Evolutionary conservation across 2,329 filamentous ascomycete genomes (phyloP).

Genomic region (Colletotrichum musicola): DNA sequence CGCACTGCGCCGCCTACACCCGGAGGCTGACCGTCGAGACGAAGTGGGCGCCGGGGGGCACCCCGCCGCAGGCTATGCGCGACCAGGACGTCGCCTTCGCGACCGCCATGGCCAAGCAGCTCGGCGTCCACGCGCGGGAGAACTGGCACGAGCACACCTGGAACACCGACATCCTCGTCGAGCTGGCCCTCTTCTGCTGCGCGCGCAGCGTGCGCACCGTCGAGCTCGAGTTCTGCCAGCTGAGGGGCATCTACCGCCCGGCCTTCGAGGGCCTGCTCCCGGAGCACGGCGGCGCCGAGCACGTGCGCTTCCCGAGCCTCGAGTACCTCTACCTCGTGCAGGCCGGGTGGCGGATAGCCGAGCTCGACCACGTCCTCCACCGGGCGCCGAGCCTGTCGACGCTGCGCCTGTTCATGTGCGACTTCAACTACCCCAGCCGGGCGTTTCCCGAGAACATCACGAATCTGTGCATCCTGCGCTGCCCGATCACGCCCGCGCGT

Average conservation of each 20-base stretch:
- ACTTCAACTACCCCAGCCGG: neutral
- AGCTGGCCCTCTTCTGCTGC: slow-evolving; percentile 15
- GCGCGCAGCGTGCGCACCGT: slow-evolving; percentile 1
- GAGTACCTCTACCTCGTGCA: slow-evolving; percentile 15
- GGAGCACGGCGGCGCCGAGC: neutral
- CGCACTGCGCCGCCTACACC: slow-evolving; percentile 14
- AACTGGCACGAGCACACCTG: slow-evolving; percentile 23
- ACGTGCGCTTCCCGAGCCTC: slow-evolving; percentile 10
- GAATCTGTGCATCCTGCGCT: slow-evolving; percentile 1
- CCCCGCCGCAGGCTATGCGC: neutral
- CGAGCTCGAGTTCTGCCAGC: slow-evolving; percentile 7
- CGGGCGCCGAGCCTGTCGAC: slow-evolving; percentile 16
- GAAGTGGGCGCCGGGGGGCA: neutral
- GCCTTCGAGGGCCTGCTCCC: slow-evolving; percentile 20
- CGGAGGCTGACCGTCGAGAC: slow-evolving; percentile 18
- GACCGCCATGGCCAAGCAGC: neutral
- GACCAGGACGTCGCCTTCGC: slow-evolving; percentile 8
- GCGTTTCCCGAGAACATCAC: slow-evolving; percentile 7
- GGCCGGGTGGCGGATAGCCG: slow-evolving; percentile 1
- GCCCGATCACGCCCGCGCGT: neutral
- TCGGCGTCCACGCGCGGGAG: slow-evolving; percentile 8
- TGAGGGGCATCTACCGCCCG: slow-evolving; percentile 22
- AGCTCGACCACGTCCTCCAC: slow-evolving; percentile 21
- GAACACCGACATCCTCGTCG: slow-evolving; percentile 23
- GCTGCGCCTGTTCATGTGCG: slow-evolving; percentile 11